These are phyloP conservation scores for Termitomyces sp. DNA, from an alignment of 768 basidiomycete genomes.

Conservation along the genomic window DNA sequence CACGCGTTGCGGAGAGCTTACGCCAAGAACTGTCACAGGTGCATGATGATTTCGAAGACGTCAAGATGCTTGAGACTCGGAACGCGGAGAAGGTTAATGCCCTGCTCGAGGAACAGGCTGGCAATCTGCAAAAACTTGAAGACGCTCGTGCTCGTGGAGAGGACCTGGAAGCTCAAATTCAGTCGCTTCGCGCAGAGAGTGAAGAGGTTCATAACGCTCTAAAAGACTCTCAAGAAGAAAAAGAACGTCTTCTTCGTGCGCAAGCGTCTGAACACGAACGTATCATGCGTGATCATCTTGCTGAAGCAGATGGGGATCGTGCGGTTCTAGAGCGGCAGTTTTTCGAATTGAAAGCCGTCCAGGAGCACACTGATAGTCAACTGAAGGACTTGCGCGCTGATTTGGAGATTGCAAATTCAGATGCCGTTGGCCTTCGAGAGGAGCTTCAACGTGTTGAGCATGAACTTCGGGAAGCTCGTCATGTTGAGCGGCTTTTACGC, in stretches of 20 bases:
- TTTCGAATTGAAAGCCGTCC: constrained; percentile 57
- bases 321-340: constrained; percentile 90
- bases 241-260: constrained; percentile 66
- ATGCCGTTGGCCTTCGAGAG: constrained; percentile 63
- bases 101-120: constrained; percentile 73
- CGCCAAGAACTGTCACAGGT: constrained; percentile 61
- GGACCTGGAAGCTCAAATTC: constrained; percentile 70
- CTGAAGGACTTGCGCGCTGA: constrained; percentile 58
- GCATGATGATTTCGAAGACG: constrained; percentile 57
- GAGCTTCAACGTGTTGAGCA: constrained; percentile 68
- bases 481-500: constrained; percentile 62
- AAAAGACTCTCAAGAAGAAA: constrained; percentile 65
- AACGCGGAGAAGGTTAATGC: constrained; percentile 57
- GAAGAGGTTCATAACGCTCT: constrained; percentile 64
- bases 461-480: constrained; percentile 62
- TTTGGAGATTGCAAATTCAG: constrained; percentile 58
- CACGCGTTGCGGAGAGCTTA: constrained; percentile 48
- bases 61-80: constrained; percentile 59
- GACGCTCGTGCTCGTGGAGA: constrained; percentile 71
- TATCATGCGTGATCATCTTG: constrained; percentile 79
- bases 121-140: constrained; percentile 62
- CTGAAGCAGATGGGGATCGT: constrained; percentile 90
- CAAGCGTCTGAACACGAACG: constrained; percentile 66
- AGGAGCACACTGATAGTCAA: constrained; percentile 56
- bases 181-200: constrained; percentile 63